These are phyloP conservation scores for Excoecaria agallocha DNA, from an alignment of 345 rosid genomes.

Conservation along the genomic window DNA sequence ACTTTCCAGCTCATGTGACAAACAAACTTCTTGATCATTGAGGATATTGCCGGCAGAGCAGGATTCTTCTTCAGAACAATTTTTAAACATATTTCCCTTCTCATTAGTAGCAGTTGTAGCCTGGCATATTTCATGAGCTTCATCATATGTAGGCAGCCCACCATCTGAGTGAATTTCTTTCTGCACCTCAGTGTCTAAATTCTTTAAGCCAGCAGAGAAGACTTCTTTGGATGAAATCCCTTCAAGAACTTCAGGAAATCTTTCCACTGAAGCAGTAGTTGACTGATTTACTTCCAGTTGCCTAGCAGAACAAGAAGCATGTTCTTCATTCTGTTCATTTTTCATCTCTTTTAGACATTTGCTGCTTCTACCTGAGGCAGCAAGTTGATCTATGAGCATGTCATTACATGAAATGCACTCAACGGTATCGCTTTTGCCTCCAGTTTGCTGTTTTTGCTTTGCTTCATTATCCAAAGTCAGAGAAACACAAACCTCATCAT, in stretches of 20 bases:
- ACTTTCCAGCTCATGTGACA: conserved; percentile 23
- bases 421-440: conserved; percentile 15
- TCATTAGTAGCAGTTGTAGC: conserved; percentile 20
- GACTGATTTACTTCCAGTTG: conserved; percentile 29
- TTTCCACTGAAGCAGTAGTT: conserved; percentile 22
- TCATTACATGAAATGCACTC: conserved; percentile 10
- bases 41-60: conserved; percentile 20
- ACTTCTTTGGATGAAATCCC: conserved; percentile 15
- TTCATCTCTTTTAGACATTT: not conserved
- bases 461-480: conserved; percentile 12
- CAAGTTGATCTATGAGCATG: conserved; percentile 10
- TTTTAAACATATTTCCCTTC: conserved; percentile 29
- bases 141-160: too few species aligned
- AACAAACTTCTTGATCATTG: conserved; percentile 25
- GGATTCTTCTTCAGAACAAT: conserved; percentile 34
- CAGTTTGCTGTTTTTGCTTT: conserved; percentile 27
- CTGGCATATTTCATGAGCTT: conserved; percentile 14
- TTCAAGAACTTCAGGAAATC: conserved; percentile 28
- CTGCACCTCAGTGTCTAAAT: not conserved
- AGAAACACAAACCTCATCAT: conserved; percentile 12
- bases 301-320: conserved; percentile 23
- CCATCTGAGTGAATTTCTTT: conserved; percentile 14
- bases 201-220: not conserved
- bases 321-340: conserved; percentile 20
- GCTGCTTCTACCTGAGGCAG: conserved; percentile 4